These are phyloP conservation scores for Athelia psychrophila DNA, from an alignment of 1,284 basidiomycete species.

Conservation along the genomic window DNA sequence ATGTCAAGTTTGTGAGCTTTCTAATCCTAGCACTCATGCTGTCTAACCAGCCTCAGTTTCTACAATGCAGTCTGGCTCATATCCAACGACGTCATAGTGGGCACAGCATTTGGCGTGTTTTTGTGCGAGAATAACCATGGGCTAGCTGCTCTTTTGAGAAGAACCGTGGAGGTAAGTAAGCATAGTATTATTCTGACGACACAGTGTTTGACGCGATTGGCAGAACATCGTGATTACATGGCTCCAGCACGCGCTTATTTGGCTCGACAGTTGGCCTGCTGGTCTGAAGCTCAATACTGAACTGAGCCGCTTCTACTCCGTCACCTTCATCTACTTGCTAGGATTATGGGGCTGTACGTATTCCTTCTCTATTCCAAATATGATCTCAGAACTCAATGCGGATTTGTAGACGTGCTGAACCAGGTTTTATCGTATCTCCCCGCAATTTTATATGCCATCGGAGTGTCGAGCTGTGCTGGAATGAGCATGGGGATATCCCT, in stretches of 20 bases:
- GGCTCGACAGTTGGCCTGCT: constrained; percentile 95
- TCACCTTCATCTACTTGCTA: constrained; percentile 63
- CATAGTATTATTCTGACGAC: not conserved
- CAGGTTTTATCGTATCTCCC: constrained; percentile 41
- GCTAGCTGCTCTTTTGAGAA: constrained; percentile 37
- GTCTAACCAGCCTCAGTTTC: constrained; percentile 48
- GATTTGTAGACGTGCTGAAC: constrained; percentile 32
- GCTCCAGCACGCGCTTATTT: constrained; percentile 59
- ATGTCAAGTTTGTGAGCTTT: constrained; percentile 51
- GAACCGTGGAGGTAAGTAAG: constrained; percentile 41
- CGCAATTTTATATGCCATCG: constrained; percentile 44
- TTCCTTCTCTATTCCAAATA: not conserved
- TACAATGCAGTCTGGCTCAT: constrained; percentile 92
- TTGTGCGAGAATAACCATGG: constrained; percentile 57
- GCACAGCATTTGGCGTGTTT: constrained; percentile 67
- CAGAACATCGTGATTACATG: constrained; percentile 46
- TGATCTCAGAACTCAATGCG: constrained; percentile 9
- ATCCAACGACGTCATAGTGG: constrained; percentile 86
- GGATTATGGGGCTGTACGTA: constrained; percentile 66
- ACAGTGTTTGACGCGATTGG: not conserved
- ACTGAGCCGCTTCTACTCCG: constrained; percentile 79
- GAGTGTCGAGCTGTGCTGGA: constrained; percentile 59
- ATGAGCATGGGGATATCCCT: constrained; percentile 71
- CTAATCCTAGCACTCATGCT: constrained; percentile 5
- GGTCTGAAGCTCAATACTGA: constrained; percentile 97